These are phyloP conservation scores for Amylocystis lapponica DNA, from an alignment of 768 basidiomycete genomes.

Conservation along the genomic window DNA sequence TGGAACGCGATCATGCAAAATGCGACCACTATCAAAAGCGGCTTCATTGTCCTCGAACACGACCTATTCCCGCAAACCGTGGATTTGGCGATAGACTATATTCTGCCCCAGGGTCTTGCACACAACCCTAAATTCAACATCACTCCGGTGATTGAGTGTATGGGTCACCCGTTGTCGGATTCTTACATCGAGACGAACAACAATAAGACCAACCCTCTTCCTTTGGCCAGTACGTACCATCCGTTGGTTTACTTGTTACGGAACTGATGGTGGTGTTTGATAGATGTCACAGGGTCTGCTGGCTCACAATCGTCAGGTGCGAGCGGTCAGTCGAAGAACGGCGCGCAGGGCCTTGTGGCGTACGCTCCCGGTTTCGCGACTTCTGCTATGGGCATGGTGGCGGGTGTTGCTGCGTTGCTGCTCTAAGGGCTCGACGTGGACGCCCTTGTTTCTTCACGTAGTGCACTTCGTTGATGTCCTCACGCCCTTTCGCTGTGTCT, in stretches of 20 bases:
- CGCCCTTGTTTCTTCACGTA: not conserved
- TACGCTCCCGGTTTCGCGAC: constrained; percentile 3
- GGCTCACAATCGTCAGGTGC: constrained; percentile 4
- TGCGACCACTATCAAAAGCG: constrained; percentile 50
- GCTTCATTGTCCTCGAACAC: constrained; percentile 87
- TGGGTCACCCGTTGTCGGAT: constrained; percentile 49
- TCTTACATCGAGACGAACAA: constrained; percentile 82
- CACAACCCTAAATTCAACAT: constrained; percentile 61
- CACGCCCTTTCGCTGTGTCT: too few relatives aligned
- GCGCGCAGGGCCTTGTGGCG: constrained; percentile 8
- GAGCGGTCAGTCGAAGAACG: constrained; percentile 8
- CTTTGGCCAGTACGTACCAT: constrained; percentile 11
- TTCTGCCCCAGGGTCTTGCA: constrained; percentile 75
- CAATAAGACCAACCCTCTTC: constrained; percentile 57
- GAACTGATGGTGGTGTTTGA: not conserved
- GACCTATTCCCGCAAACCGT: constrained; percentile 84
- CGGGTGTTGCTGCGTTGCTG: constrained; percentile 7
- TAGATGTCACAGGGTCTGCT: too few relatives aligned
- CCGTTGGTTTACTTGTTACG: not conserved
- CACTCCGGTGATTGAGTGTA: constrained; percentile 64
- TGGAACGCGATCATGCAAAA: constrained; percentile 71
- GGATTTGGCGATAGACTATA: constrained; percentile 81
- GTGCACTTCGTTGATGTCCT: too few relatives aligned
- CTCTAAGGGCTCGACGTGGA: not conserved
- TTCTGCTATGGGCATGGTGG: constrained; percentile 4